Evolutionary conservation across 306 rosid species (phyloP), one percentile per base, ranked within the genome.

Genomic region (Vigna nakashimae): DNA sequence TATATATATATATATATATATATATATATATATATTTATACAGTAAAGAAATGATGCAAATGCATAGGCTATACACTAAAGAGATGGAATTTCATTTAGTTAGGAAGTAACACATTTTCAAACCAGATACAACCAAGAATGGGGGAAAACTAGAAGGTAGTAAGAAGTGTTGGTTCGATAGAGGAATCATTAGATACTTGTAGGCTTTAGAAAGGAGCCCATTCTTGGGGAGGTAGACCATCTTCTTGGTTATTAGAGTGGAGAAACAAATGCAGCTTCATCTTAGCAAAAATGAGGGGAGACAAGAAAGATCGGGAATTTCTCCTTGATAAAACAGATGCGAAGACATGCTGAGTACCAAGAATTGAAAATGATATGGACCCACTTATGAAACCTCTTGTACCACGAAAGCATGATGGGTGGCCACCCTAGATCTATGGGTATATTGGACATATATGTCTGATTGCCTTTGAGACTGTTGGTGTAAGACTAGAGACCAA

Each of bases 61-160:
- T 55, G 69, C 69, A 55, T 70, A 26, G 52, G 53, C 13, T 49
- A 20, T 20, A 56, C 26, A 20, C 4, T 74, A 34, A 43, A 28
- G 28, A 34, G 16, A 65, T 59, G 32, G 50, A 50, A 36, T 74
- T 75, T 42, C 49, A 16, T 75, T 74, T 43, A 49, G 69, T 24
- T 20, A 36, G 57, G 38, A 57, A 22, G 50, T 50, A 69, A 69
- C 68, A 9, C 4, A 30, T 55, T 3, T 8, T 55, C 6, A 5
- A 52, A 20, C 28, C 30, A 8, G 14, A 55, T 26, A 55, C 60
- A 55, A 55, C 30, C 30, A 55, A 18, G 30, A 20, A 20, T 18
- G 14, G 30, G 13, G 30, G 10, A 20, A 40, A 55, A 12, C 30
- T 18, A 18, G 62, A 20, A 5, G 32, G 30, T 36, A 55, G 30